Conservation (phyloP, 805 yeast genomes). For the Metschnikowia kunwiensis region DNA sequence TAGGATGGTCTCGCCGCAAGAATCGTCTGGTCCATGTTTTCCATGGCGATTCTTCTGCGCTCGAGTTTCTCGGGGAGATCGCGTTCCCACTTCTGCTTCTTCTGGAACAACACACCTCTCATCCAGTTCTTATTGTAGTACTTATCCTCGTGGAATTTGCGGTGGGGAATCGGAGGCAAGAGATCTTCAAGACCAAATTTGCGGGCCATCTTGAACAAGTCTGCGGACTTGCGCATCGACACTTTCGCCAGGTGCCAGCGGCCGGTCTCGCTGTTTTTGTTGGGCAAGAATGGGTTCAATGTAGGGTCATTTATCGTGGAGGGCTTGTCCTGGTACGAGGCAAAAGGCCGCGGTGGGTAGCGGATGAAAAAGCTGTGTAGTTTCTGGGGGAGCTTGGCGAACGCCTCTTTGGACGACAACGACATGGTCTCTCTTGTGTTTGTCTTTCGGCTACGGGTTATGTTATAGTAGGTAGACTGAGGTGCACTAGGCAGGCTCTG, state of each 20-base stretch:
- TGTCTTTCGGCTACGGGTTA: background rate
- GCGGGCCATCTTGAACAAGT: conserved; percentile 75
- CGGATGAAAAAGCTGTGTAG: conserved; percentile 72
- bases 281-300: conserved; percentile 85
- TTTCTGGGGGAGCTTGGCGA: conserved; percentile 62
- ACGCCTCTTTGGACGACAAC: conserved; percentile 42
- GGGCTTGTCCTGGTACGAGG: conserved; percentile 61
- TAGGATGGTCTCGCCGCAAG: conserved; percentile 54
- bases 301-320: conserved; percentile 61
- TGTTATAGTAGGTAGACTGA: background rate
- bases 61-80: conserved; percentile 54
- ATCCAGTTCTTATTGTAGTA: conserved; percentile 64
- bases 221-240: conserved; percentile 80
- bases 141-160: conserved; percentile 77
- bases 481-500: conserved; percentile 3
- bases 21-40: conserved; percentile 62
- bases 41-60: conserved; percentile 64
- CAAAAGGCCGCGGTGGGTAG: conserved; percentile 83
- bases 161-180: conserved; percentile 64
- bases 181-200: conserved; percentile 76
- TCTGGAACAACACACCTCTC: conserved; percentile 74
- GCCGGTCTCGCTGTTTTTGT: conserved; percentile 79
- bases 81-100: conserved; percentile 80
- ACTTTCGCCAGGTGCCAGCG: conserved; percentile 72
- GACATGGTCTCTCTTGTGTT: conserved; percentile 16